Base-by-base conservation (phyloP, 495 filamentous ascomycete species). In the Aspergillus avenaceus region DNA sequence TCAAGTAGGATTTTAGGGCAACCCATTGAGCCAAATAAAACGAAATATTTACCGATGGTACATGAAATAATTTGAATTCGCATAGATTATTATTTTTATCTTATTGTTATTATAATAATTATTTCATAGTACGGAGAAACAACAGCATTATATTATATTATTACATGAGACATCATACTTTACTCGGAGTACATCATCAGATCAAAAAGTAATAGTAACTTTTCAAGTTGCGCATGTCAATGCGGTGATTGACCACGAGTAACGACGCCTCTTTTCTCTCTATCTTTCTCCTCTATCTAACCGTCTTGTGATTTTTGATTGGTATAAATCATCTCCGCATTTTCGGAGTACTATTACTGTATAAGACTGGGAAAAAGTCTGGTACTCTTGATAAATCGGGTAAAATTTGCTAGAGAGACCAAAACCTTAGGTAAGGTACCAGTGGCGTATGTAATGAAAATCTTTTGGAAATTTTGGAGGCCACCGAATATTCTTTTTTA, bases 291-390 rank as follows among this genome's bases (percentile, higher is more conserved):
- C 32, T 22, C 34, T n/a, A 4, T 26, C 31, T 41, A 27, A 37
- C 7, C 12, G 6, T 38, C 34, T 21, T 16, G 18, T 4, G 3
- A 8, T 7, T 21, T 38, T 1, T 21, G 14, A 48, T 53, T 53
- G 51, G 51, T 21, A 53, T 45, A 48, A 16, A 18, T 11, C 3
- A 34, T 51, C 50, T 54, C 51, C 50, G 55, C 50, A 58, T 58
- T 56, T 45, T 49, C 42, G 43, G 40, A 48, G 41, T 19, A 8
- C 28, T 8, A 31, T 31, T 31, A 31, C 9, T 31, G 8, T 11
- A 8, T 8, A 31, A 8, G 28, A 3, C 3, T 31, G n/a, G 28
- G n/a, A 13, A 6, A 36, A 36, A 36, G 32, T 36, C 32, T 36
- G 32, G 32, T 36, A 36, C n/a, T 14, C 32, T 36, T 6, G 32